Evolutionary conservation across 345 rosid species (phyloP).

Genomic region (Populus ilicifolia): DNA sequence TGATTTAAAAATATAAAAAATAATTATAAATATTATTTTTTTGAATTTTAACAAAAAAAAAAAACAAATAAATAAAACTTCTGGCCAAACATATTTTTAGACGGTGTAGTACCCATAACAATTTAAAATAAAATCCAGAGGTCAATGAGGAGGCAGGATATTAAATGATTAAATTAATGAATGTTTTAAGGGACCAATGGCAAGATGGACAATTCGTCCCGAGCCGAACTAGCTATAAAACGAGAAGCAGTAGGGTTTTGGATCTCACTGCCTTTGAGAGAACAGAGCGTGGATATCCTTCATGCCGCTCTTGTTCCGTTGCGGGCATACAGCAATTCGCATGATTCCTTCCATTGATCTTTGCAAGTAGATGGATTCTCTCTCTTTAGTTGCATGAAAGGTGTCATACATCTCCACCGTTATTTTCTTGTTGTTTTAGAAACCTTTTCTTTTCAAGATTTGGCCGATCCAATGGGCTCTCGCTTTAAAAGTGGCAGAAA

Average conservation of each 20-base stretch:
- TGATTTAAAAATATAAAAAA: too few species aligned
- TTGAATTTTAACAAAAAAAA: too few species aligned
- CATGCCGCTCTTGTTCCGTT: neutral
- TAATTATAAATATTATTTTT: too few species aligned
- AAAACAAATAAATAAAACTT: too few species aligned
- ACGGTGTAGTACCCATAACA: too few species aligned
- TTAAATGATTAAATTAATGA: too few species aligned
- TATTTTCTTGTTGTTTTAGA: too few species aligned
- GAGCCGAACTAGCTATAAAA: neutral
- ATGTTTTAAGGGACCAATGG: too few species aligned
- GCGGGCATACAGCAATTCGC: neutral
- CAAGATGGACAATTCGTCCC: too few species aligned
- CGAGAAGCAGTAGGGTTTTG: neutral
- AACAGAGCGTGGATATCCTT: neutral
- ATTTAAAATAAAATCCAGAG: too few species aligned
- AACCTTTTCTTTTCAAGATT: neutral
- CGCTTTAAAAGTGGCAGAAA: neutral
- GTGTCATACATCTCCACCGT: neutral
- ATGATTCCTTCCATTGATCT: neutral
- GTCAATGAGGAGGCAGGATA: too few species aligned
- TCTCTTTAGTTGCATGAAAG: neutral
- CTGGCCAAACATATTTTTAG: too few species aligned
- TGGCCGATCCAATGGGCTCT: slow-evolving; percentile 1
- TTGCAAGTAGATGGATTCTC: neutral
- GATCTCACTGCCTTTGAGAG: neutral